Evolutionary conservation across 345 rosid genomes (phyloP), one percentile per base, ranked within the genome.

Genomic region (Euphorbia pulcherrima): DNA sequence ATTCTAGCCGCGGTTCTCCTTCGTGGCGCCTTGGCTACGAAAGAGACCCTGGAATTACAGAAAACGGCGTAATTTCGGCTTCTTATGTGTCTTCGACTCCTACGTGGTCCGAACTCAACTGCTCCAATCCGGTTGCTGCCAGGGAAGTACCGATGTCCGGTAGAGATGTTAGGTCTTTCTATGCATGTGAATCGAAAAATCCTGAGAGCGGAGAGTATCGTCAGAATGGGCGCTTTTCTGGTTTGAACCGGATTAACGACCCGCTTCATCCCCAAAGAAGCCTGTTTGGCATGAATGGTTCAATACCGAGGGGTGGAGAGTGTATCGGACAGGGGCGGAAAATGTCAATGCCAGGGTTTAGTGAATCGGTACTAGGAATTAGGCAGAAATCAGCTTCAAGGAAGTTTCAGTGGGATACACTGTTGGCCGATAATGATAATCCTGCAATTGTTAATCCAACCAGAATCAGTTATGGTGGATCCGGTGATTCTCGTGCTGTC

Each of bases 361-460:
- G 70, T 35, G 78, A 76, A 11, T 62, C 78, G 1, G 52, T 70
- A 44, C 27, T 65, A 46, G 52, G 75, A 20, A 68, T 50, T 18
- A 64, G 33, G 5, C 64, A 53, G 21, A 69, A 33, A 7, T 61
- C 77, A 2, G 24, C 78, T 13, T 72, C 60, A 8, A 46, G 11
- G 13, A 82, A 82, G 76, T 82, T 78, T 44, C 79, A 59, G n/a
- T 77, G 86, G 86, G 68, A 70, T 51, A 75, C 60, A 28, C 69
- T 82, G 26, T 20, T 77, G 64, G 73, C 30, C 11, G 63, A 39
- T 44, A 10, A 46, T 44, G 12, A 46, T 16, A 62, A 64, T 50
- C 59, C 55, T 20, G 29, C 28, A 17, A 69, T 60, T 54, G 68
- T 14, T 52, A 51, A 60, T 52, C 27, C 33, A 37, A 12, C 29